Base-by-base conservation (phyloP, 345 rosid genomes). In the Populus pruinosa region DNA sequence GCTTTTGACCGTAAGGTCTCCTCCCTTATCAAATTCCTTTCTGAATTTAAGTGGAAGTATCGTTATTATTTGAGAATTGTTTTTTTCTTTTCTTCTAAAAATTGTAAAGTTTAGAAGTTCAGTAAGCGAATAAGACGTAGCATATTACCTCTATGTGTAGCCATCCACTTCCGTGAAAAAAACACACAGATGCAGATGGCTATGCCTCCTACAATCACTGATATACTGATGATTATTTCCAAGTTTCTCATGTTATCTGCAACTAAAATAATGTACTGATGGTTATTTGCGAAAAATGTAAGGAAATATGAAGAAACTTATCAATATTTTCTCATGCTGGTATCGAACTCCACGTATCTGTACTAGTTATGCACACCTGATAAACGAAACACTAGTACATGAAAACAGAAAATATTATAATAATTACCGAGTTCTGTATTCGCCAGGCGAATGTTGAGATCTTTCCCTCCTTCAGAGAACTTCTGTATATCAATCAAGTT, bases 401-500 rank as follows among this genome's bases (percentile, higher is more conserved):
- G 50, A 13, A 6, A 75, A 13, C 6, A 8, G 53, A 4, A 14
- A 47, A 67, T 0, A 33, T 9, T 50, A 27, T 41, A 36, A 8
- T 10, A 10, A 43, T 79, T 56, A 20, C 69, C 43, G 14, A 73
- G 18, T 67, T 79, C 81, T 31, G 77, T 38, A 67, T 69, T 2
- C 5, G 73, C 73, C 5, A 68, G 17, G 23, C 77, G 81, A 73
- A 79, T 27, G 49, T 53, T 55, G 29, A 79, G 73, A 67, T 79
- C 73, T 59, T 5, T 49, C 20, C 81, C 81, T 20, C 73, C 73
- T 25, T 53, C 7, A 8, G 59, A 65, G 29, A 79, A 61, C 68
- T 59, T n/a, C 13, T 73, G 77, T 56, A 73, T 27, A 79, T 79
- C 81, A 8, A 68, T 55, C 4, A 79, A 55, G n/a, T 68, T 41